Percentiles rank a stretch among this genome's conserved stretches.
phyloP scores from a whole-genome alignment of 2,329 filamentous ascomycete species.

The Aspergillus luchuensis region DNA sequence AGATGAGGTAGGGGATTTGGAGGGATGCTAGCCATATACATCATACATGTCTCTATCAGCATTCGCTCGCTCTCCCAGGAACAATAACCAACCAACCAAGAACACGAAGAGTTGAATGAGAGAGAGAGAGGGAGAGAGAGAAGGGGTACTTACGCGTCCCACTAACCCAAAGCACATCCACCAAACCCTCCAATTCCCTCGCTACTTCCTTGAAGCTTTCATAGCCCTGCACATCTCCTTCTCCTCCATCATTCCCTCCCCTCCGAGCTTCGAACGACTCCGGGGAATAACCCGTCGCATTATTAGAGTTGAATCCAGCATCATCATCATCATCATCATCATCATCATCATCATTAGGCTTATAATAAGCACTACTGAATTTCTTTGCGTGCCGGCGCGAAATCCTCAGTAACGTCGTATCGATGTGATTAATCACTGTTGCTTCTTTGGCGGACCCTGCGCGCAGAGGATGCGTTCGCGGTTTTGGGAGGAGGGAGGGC shows the following conservation, averaged over 20 bases:
- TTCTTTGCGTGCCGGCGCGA: constrained; percentile 58
- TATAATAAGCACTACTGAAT: constrained; percentile 36
- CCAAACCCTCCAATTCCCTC: constrained; percentile 70
- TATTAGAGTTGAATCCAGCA: no score
- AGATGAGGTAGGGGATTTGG: constrained; percentile 81
- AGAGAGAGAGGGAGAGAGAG: neutral
- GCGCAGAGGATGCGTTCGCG: constrained; percentile 55
- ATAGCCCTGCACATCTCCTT: constrained; percentile 53
- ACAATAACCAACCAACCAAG: neutral
- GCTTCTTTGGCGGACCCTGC: constrained; percentile 62
- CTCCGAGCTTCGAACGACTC: neutral
- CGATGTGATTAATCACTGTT: constrained; percentile 59
- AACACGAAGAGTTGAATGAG: neutral
- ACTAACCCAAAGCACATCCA: constrained; percentile 83
- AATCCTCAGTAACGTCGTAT: constrained; percentile 54
- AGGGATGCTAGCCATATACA: constrained; percentile 53
- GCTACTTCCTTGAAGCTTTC: constrained; percentile 69
- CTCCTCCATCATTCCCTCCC: neutral
- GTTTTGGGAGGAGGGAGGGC: constrained; percentile 52
- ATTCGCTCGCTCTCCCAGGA: neutral
- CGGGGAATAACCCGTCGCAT: neutral
- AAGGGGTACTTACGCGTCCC: constrained; percentile 71
- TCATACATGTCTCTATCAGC: neutral
- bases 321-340: no score
- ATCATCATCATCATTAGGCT: no score